Conservation (phyloP, 768 basidiomycete genomes). For the Hericium alpestre region DNA sequence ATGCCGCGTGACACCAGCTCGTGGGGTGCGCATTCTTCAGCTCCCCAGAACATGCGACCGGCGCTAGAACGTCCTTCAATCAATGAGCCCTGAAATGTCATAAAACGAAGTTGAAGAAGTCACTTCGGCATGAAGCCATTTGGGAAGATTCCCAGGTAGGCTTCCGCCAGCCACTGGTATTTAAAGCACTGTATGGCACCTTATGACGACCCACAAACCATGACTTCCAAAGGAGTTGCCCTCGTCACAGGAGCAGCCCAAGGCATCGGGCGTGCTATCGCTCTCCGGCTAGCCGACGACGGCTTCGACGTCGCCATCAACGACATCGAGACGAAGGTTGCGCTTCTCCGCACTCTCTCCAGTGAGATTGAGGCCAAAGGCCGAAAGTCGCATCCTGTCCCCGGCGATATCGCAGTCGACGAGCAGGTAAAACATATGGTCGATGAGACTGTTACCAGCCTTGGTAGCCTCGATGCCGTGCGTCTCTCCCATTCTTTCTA, state of each 20-base stretch:
- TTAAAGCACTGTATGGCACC: too few species aligned
- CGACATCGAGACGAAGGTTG: slow-evolving; percentile 15
- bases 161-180: too few species aligned
- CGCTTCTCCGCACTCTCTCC: neutral
- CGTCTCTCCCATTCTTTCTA: neutral
- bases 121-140: too few species aligned
- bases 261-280: slow-evolving; percentile 41
- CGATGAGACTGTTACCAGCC: neutral
- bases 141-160: too few species aligned
- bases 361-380: neutral
- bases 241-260: slow-evolving; percentile 34
- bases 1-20: too few species aligned
- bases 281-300: slow-evolving; percentile 34
- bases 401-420: neutral
- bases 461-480: neutral
- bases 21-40: too few species aligned
- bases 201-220: too few species aligned
- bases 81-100: too few species aligned
- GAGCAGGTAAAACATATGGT: neutral
- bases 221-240: slow-evolving; percentile 18
- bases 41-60: too few species aligned
- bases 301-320: slow-evolving; percentile 39
- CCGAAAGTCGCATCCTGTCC: neutral
- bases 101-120: too few species aligned
- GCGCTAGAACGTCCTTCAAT: too few species aligned